Base-by-base conservation (phyloP, 306 rosid species). In the Hylodesmum podocarpum region DNA sequence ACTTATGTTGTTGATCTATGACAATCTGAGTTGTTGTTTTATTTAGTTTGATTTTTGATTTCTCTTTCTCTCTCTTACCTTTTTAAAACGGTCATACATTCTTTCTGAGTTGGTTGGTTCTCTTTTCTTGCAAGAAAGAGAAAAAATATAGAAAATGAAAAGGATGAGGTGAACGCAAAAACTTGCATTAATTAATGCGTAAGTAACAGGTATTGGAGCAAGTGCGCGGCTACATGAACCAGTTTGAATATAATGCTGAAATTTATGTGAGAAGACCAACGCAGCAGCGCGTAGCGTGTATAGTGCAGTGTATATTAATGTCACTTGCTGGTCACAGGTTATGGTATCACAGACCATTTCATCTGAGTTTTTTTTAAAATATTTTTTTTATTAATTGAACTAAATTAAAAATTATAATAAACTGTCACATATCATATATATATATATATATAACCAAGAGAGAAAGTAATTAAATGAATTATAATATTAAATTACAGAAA, bases 221-320 rank as follows among this genome's bases (percentile, higher is more conserved):
- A 72, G 93, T 87, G 98, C 84, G 94, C 98, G 93, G 94, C 90
- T 78, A 86, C 87, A 86, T 87, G 58, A 80, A 64, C 83, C 59
- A 86, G 96, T 93, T 93, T 93, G 96, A 93, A 93, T 84, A 85
- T 15, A 87, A 93, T 90, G 88, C 93, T 93, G 94, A 93, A 90
- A 79, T 90, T 84, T 7, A 33, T 7, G 37, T 80, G 97, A 77
- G 82, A 73, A 43, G 62, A 2, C n/a, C n/a, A n/a, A n/a, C n/a
- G n/a, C n/a, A n/a, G n/a, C n/a, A n/a, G n/a, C n/a, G 36, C 11
- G 37, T 19, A 18, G 39, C 24, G 64, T 76, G 66, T 63, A 19
- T 21, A 9, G 18, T 37, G 16, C 76, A 66, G 40, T 33, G 0
- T 63, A 3, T 44, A 77, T 71, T 80, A 15, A 72, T 87, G 81